Percentiles rank a stretch among this genome's conserved stretches.
Conservation (phyloP, 2,329 filamentous ascomycete genomes). For the Aspergillus terreus region DNA sequence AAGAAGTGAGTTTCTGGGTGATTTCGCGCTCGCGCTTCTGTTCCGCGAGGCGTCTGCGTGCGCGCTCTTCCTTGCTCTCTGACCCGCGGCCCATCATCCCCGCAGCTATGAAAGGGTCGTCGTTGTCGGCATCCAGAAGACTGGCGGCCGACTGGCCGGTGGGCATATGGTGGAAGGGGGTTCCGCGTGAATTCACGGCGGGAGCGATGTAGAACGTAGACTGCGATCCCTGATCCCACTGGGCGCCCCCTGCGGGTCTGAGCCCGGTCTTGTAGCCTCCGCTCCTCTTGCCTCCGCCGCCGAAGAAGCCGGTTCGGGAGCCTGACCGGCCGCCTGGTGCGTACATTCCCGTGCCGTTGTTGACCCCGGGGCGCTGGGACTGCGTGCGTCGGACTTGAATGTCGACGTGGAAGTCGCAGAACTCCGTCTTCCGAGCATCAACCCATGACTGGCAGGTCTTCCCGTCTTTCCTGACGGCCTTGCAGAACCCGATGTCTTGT, state of each 20-base stretch:
- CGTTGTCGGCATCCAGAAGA: conserved; percentile 39
- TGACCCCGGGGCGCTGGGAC: conserved; percentile 72
- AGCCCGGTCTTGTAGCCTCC: conserved; percentile 22
- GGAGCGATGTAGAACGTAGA: conserved; percentile 45
- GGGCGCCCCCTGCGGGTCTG: conserved; percentile 33
- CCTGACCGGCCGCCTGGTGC: conserved; percentile 34
- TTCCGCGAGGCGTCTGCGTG: conserved; percentile 40
- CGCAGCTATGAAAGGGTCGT: conserved; percentile 41
- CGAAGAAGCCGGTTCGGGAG: conserved; percentile 42
- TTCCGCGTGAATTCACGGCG: conserved; percentile 19
- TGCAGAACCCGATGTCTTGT: conserved; percentile 84
- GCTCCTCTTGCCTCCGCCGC: conserved; percentile 20
- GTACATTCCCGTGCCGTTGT: conserved; percentile 59
- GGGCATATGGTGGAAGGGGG: conserved; percentile 20
- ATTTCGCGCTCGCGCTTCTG: conserved; percentile 45
- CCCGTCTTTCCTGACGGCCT: conserved; percentile 79
- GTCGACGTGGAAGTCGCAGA: conserved; percentile 90
- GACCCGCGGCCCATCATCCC: conserved; percentile 38
- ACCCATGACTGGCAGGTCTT: conserved; percentile 78
- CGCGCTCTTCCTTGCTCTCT: conserved; percentile 40
- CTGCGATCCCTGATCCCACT: conserved; percentile 39
- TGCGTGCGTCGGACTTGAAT: conserved; percentile 70
- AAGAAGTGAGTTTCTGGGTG: conserved; percentile 37
- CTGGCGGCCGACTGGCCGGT: conserved; percentile 34
- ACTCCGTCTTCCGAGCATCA: conserved; percentile 80